Conservation (phyloP, 2,329 filamentous ascomycete species). For the Fusarium sp. region DNA sequence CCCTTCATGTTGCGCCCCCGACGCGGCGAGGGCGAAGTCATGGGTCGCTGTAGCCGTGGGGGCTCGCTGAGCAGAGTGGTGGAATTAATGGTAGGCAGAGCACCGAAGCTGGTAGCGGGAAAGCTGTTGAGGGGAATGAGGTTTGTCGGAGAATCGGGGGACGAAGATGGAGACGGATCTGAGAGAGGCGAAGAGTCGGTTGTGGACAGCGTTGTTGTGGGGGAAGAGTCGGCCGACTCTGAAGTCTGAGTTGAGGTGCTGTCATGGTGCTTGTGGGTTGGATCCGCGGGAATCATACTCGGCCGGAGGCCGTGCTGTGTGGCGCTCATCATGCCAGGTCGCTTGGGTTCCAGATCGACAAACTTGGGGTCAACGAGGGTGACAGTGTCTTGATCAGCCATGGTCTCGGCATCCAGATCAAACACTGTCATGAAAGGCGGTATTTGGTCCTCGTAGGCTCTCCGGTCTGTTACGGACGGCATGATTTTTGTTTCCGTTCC, state of each 20-base stretch:
- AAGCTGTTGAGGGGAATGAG: slow-evolving; percentile 75
- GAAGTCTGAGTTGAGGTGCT: slow-evolving; percentile 80
- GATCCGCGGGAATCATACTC: slow-evolving; percentile 54
- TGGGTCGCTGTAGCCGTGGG: slow-evolving; percentile 60
- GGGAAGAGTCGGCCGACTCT: slow-evolving; percentile 91
- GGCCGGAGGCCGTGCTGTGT: slow-evolving; percentile 51
- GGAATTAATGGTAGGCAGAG: slow-evolving; percentile 41
- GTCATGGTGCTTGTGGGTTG: slow-evolving; percentile 73
- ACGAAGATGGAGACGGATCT: slow-evolving; percentile 89
- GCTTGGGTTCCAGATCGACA: slow-evolving; percentile 56
- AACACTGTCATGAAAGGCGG: slow-evolving; percentile 80
- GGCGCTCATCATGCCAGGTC: slow-evolving; percentile 50
- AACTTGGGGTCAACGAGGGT: slow-evolving; percentile 63
- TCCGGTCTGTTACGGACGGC: slow-evolving; percentile 67
- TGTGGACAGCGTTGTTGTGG: slow-evolving; percentile 91
- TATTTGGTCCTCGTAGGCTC: slow-evolving; percentile 73
- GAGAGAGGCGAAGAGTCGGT: slow-evolving; percentile 90
- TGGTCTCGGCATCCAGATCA: slow-evolving; percentile 66
- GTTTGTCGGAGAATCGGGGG: slow-evolving; percentile 85
- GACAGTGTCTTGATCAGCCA: slow-evolving; percentile 61
- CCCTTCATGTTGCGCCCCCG: slow-evolving; percentile 85
- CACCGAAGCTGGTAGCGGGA: slow-evolving; percentile 65
- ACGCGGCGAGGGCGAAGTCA: slow-evolving; percentile 73
- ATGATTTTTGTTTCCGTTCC: slow-evolving; percentile 52
- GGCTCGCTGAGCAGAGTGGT: slow-evolving; percentile 52